Percentiles rank a stretch among this genome's conserved stretches.
phyloP scores from a whole-genome alignment of 1,284 basidiomycete species.

The Rhizopogon hawkerae region DNA sequence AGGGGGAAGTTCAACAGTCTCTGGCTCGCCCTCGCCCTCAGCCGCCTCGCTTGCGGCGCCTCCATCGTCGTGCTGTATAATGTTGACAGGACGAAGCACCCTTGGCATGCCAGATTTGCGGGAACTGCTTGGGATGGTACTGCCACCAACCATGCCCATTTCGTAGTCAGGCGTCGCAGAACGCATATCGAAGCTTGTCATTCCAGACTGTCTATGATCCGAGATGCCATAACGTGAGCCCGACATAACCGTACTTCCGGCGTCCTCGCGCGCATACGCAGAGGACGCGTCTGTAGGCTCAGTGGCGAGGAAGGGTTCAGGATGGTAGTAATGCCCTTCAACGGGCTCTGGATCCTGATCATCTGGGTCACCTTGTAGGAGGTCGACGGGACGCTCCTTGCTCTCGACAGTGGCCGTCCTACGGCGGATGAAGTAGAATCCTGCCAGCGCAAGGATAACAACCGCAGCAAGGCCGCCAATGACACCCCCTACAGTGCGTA shows the following conservation, averaged over 20 bases:
- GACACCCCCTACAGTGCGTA: slow-evolving; percentile 40
- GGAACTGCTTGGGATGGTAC: slow-evolving; percentile 23
- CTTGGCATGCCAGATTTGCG: slow-evolving; percentile 38
- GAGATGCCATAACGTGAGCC: slow-evolving; percentile 13
- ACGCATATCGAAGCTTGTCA: slow-evolving; percentile 17
- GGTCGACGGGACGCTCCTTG: slow-evolving; percentile 54
- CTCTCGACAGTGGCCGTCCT: slow-evolving; percentile 30
- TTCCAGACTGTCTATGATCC: slow-evolving; percentile 14
- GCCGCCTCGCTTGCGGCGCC: slow-evolving; percentile 37
- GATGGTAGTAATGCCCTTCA: slow-evolving; percentile 58
- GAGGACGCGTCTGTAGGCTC: slow-evolving; percentile 43
- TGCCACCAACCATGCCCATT: slow-evolving; percentile 16
- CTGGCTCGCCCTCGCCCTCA: slow-evolving; percentile 38
- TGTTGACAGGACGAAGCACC: slow-evolving; percentile 59
- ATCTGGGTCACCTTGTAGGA: slow-evolving; percentile 54
- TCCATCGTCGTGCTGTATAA: slow-evolving; percentile 76
- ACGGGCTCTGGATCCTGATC: slow-evolving; percentile 26
- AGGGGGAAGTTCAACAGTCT: slow-evolving; percentile 73
- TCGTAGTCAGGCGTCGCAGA: slow-evolving; percentile 21
- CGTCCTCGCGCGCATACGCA: slow-evolving; percentile 19
- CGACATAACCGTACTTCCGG: slow-evolving; percentile 16
- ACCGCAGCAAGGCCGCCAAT: slow-evolving; percentile 52
- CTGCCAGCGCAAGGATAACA: slow-evolving; percentile 34
- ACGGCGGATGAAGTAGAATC: slow-evolving; percentile 48
- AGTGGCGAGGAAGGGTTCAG: slow-evolving; percentile 64